A percentile compares a stretch with the other conserved stretches of the same genome.
Evolutionary conservation across 805 yeast species (phyloP).

Genomic region (Wickerhamomyces silvicola): DNA sequence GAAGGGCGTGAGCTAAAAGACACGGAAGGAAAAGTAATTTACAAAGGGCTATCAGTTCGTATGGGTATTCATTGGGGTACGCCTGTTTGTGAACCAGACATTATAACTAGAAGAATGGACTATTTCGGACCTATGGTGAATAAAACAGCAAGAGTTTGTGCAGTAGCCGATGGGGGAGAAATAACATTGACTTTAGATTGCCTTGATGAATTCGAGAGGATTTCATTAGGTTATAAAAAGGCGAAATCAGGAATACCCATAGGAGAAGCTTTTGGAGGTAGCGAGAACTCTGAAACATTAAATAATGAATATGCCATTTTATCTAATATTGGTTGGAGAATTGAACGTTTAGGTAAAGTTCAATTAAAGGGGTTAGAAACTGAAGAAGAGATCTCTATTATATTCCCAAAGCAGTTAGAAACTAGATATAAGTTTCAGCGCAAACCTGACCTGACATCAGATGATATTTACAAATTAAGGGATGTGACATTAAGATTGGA

Average conservation of each 20-base stretch:
- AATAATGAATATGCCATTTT: conserved; percentile 61
- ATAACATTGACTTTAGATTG: conserved; percentile 82
- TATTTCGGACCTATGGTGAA: conserved; percentile 99
- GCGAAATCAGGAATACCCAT: conserved; percentile 18
- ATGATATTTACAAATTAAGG: conserved; percentile 46
- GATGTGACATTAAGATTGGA: conserved; percentile 53
- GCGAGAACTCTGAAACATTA: conserved; percentile 45
- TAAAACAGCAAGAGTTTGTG: conserved; percentile 86
- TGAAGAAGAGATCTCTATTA: conserved; percentile 77
- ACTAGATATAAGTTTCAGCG: conserved; percentile 47
- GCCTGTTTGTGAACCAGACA: conserved; percentile 93
- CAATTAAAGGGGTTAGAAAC: conserved; percentile 92
- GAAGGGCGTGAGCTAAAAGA: conserved; percentile 82
- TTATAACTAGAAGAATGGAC: conserved; percentile 95
- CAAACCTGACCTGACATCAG: conserved; percentile 28
- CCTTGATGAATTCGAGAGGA: conserved; percentile 58
- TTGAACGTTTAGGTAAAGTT: conserved; percentile 72
- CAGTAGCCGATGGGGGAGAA: conserved; percentile 98
- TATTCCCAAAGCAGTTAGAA: conserved; percentile 61
- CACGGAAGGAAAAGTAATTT: conserved; percentile 48
- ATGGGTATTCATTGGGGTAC: conserved; percentile 99
- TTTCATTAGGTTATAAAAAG: conserved; percentile 22
- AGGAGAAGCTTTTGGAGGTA: conserved; percentile 39
- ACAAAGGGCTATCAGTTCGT: conserved; percentile 87
- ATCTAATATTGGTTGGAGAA: conserved; percentile 61